Percentiles rank a stretch among this genome's conserved stretches.
Conservation (phyloP, 495 filamentous ascomycete genomes). For the Tuber melanosporum region DNA sequence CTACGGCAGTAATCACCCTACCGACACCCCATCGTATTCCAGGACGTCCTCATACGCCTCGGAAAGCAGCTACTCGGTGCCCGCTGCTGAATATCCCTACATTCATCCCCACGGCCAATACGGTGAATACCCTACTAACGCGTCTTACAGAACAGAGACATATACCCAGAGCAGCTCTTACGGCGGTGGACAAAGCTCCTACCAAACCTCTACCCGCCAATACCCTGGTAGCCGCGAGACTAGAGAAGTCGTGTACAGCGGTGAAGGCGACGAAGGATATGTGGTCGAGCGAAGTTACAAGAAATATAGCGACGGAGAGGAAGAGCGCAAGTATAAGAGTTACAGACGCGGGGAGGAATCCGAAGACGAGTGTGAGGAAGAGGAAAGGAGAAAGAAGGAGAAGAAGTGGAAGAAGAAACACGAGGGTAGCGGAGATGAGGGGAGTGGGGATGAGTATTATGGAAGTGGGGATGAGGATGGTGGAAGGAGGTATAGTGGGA, state of each 20-base stretch:
- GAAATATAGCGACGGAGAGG: conserved; percentile 15
- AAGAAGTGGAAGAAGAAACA: conserved; percentile 17
- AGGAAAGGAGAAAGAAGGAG: conserved; percentile 28
- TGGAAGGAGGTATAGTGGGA: conserved; percentile 24
- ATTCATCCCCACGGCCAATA: not conserved
- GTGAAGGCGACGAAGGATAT: conserved; percentile 12
- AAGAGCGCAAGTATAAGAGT: conserved; percentile 13
- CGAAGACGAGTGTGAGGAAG: conserved; percentile 23
- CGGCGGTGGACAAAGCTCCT: conserved; percentile 6
- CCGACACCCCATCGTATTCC: not conserved
- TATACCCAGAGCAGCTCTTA: not conserved
- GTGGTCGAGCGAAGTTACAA: conserved; percentile 22
- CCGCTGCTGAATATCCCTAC: not conserved
- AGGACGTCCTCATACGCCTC: not conserved
- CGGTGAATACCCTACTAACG: conserved; percentile 1
- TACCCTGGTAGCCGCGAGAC: not conserved
- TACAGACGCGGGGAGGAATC: not conserved
- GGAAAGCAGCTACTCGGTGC: not conserved
- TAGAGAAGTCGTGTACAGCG: conserved; percentile 3
- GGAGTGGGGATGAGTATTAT: conserved; percentile 16
- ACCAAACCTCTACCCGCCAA: conserved; percentile 7
- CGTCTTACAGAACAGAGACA: not conserved
- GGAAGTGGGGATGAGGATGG: conserved; percentile 4
- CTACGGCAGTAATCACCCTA: not conserved
- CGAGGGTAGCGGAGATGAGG: conserved; percentile 6